Evolutionary conservation across 164 flowering plant genomes (phyloP).

Genomic region (Magnolia officinalis): DNA sequence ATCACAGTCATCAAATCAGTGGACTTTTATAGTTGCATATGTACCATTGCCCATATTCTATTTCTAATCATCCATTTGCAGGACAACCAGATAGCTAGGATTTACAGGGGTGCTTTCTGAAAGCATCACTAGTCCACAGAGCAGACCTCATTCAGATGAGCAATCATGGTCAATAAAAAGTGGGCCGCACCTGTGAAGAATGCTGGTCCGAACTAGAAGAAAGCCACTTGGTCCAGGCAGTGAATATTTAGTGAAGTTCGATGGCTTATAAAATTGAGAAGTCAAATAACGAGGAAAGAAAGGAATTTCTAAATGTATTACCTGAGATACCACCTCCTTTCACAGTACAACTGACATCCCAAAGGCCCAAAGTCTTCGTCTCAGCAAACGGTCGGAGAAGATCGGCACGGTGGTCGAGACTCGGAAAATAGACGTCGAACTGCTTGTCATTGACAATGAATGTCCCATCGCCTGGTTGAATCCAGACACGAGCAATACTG

Average conservation of each 20-base stretch:
- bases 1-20: no score
- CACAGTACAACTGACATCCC: slow-evolving; percentile 88
- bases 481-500: slow-evolving; percentile 92
- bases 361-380: slow-evolving; percentile 87
- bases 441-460: slow-evolving; percentile 74
- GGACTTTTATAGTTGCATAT: no score
- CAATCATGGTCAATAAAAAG: no score
- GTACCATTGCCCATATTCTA: no score
- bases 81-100: no score
- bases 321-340: slow-evolving; percentile 93
- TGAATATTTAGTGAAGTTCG: not conserved
- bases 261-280: not conserved
- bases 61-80: no score
- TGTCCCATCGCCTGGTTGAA: slow-evolving; percentile 90
- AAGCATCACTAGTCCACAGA: no score
- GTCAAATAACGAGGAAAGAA: not conserved
- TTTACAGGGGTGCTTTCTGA: no score
- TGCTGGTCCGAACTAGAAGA: no score
- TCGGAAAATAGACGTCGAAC: slow-evolving; percentile 85
- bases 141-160: no score
- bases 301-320: slow-evolving; percentile 20
- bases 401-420: slow-evolving; percentile 87
- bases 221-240: no score
- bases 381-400: slow-evolving; percentile 88
- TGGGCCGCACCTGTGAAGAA: no score